Base-by-base conservation (phyloP, 345 rosid species). In the Salix koriyanagi region DNA sequence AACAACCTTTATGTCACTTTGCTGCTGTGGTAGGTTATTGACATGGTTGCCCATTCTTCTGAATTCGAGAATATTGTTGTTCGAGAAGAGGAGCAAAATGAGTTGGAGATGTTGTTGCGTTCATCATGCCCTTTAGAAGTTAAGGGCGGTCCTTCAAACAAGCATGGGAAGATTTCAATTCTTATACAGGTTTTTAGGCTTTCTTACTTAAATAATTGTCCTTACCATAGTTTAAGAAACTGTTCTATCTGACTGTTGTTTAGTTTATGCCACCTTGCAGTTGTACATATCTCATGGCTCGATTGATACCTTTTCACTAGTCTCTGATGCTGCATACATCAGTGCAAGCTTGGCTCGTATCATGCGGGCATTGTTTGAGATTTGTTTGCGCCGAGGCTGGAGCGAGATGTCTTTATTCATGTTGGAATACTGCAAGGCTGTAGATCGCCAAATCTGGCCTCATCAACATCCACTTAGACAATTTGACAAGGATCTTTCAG, bases 271-370 rank as follows among this genome's bases (percentile, higher is more conserved):
- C 36, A 75, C 72, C 75, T 79, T 87, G 87, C 97, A 95, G 99
- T 77, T 93, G 83, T 93, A 87, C 91, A 95, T 95, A 81, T 95
- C 99, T 72, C 97, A 91, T 62, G 99, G 97, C 67, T 91, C 90
- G 65, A 91, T 95, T 41, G 97, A 95, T 87, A n/a, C 92, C 58
- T 95, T 95, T 80, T 95, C 99, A 58, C 84, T 95, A 76, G 87
- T 95, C 79, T 95, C 97, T 71, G 99, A 95, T 88, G 99, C 97
- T 78, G 88, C 97, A 60, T 95, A 95, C 77, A 95, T 95, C 74
- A 95, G 97, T 87, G 99, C 99, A 76, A 95, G 99, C 85, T 85
- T 95, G 91, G 99, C 97, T 74, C 99, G 99, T 70, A 93, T 95
- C 58, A 89, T 95, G 94, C 92, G 97, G 67, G 99, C 99, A 75